Base-by-base conservation (phyloP, 495 filamentous ascomycete genomes). In the Xylaria castorea region DNA sequence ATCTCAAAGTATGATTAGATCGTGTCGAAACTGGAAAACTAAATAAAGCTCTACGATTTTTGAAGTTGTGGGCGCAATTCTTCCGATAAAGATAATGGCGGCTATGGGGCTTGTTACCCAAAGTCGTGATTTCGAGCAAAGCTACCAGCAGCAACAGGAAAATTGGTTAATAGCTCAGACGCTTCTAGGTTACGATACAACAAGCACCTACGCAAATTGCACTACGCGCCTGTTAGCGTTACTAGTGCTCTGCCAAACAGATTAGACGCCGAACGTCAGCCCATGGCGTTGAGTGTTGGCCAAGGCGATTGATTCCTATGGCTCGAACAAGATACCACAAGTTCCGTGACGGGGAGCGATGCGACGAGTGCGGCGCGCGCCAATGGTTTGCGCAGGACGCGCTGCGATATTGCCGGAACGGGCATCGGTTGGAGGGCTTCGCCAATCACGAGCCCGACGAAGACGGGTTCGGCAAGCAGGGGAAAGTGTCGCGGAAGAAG, bases 401-500 rank as follows among this genome's bases (percentile, higher is more conserved):
- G 20, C 75, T 82, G 14, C 80, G 81, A n/a, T 88, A 87, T 71
- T 89, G 87, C 70, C 78, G 85, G 27, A 85, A 87, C 50, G 87
- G 86, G 9, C 87, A 89, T 76, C 83, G 84, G 60, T 82, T 86
- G 32, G 84, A 87, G 72, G 87, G 78, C 5, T 80, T 78, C 57
- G 78, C 76, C 18, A 72, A 69, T 30, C 78, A 92, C 80, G 73
- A 83, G 40, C 89, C 89, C 73, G 93, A 95, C 75, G 89, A 92
- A 66, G 94, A 95, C 73, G 89, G 91, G 75, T 94, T 91, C 73
- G 91, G 90, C 58, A 87, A 84, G 18, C 83, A 86, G 65, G 93
- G 93, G 63, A 87, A 75, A 14, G 80, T 82, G 55, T 68, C 78
- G n/a, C 77, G 80, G 38, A 77, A 74, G 55, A 76, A 83, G 68